These are phyloP conservation scores for Gillenia trifoliata DNA, from an alignment of 306 rosid species.

Conservation along the genomic window DNA sequence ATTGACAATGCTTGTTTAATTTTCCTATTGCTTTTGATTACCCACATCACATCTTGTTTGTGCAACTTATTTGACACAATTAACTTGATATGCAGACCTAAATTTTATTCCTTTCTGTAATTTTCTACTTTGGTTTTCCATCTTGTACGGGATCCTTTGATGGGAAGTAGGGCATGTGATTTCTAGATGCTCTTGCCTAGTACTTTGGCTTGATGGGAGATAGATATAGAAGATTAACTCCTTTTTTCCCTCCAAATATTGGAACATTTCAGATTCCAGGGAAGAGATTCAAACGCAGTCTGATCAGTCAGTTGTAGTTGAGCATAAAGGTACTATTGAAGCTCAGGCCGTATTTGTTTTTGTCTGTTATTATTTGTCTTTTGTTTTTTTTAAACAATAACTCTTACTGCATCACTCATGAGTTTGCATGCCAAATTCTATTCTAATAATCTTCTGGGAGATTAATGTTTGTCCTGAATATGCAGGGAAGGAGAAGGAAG, in stretches of 20 bases:
- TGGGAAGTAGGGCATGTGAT: not conserved
- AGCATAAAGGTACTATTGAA: conserved; percentile 47
- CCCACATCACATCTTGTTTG: not conserved
- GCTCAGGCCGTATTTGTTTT: not conserved
- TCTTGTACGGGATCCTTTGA: not conserved
- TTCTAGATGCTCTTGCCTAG: not conserved
- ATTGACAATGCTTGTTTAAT: not conserved
- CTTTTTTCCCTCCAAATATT: not conserved
- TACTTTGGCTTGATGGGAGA: not conserved
- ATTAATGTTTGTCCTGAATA: conserved; percentile 28
- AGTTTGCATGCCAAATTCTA: conserved; percentile 1
- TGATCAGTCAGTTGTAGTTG: conserved; percentile 29
- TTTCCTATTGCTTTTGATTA: not conserved
- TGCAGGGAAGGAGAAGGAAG: conserved; percentile 51
- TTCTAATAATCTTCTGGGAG: conserved; percentile 10
- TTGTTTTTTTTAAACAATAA: not conserved
- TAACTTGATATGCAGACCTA: not conserved
- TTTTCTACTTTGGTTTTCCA: not conserved
- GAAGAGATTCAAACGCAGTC: conserved; percentile 30
- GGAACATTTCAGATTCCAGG: conserved; percentile 43
- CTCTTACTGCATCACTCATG: no score
- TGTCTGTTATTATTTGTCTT: not conserved
- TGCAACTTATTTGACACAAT: not conserved
- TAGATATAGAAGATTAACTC: not conserved
- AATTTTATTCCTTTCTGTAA: not conserved